Percentiles rank a stretch among this genome's conserved stretches.
These are phyloP conservation scores for Sugiyamaella grinbergsii DNA, from an alignment of 1,139 yeast species.

Conservation along the genomic window DNA sequence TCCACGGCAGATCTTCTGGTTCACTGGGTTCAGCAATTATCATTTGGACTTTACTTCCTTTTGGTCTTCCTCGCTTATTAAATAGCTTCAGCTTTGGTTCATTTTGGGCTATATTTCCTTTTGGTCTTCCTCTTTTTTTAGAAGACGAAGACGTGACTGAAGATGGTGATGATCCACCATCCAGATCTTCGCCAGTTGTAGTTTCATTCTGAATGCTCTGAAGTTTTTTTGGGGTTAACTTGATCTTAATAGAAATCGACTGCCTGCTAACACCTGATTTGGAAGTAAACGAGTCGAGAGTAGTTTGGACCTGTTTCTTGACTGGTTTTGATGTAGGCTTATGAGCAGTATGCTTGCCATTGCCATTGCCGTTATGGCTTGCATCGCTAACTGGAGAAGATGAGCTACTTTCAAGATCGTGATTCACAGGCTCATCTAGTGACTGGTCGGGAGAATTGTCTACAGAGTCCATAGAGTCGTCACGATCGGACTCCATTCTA, in stretches of 20 bases:
- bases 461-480: too few species aligned
- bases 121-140: slow-evolving; percentile 16
- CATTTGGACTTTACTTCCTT: slow-evolving; percentile 15
- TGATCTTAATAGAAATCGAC: slow-evolving; percentile 9
- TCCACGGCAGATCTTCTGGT: slow-evolving; percentile 41
- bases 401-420: too few species aligned
- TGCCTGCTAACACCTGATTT: slow-evolving; percentile 4
- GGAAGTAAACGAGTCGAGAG: slow-evolving; percentile 14
- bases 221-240: slow-evolving; percentile 9
- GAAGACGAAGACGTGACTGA: slow-evolving; percentile 36
- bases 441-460: too few species aligned
- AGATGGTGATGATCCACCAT: slow-evolving; percentile 37
- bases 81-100: slow-evolving; percentile 9
- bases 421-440: too few species aligned
- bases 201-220: not conserved
- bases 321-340: not conserved
- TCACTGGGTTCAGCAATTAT: slow-evolving; percentile 19
- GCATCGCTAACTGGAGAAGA: too few species aligned
- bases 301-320: slow-evolving; percentile 11
- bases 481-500: too few species aligned
- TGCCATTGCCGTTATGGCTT: not conserved
- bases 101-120: slow-evolving; percentile 7
- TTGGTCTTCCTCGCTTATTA: slow-evolving; percentile 15
- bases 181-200: slow-evolving; percentile 16
- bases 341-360: not conserved